Evolutionary conservation across 1,139 yeast species (phyloP).

Genomic region (Taphrina communis): DNA sequence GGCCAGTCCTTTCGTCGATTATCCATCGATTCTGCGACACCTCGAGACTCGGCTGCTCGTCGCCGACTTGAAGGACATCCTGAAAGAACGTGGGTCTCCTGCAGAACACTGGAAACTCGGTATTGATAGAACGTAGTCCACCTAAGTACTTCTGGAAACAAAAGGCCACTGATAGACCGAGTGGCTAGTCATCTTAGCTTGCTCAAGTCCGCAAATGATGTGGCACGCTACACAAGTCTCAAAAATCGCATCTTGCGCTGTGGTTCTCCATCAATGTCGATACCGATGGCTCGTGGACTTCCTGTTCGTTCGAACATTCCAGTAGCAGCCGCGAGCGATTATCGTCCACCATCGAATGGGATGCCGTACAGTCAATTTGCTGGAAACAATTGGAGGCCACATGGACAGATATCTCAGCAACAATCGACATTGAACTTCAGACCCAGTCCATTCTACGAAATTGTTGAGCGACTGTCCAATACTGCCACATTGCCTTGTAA

Average conservation of each 20-base stretch:
- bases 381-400: constrained; percentile 2
- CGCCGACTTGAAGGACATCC: constrained; percentile 39
- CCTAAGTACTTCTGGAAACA: constrained; percentile 31
- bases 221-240: constrained; percentile 32
- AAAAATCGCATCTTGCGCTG: constrained; percentile 33
- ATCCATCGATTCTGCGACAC: constrained; percentile 21
- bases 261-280: constrained; percentile 4
- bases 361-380: constrained; percentile 13
- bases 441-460: constrained; percentile 50
- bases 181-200: constrained; percentile 23
- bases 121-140: constrained; percentile 4
- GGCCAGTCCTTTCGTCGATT: constrained; percentile 36
- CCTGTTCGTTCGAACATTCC: constrained; percentile 1
- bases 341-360: constrained; percentile 1
- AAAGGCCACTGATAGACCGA: constrained; percentile 38
- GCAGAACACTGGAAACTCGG: background rate
- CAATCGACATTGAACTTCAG: constrained; percentile 45
- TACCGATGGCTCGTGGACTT: background rate
- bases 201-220: constrained; percentile 29
- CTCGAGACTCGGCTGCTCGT: constrained; percentile 41
- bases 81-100: constrained; percentile 26
- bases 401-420: background rate
- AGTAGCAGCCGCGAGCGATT: background rate
- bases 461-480: constrained; percentile 46
- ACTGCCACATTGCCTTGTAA: constrained; percentile 20